A percentile compares a stretch with the other conserved stretches of the same genome.
Evolutionary conservation across 345 rosid genomes (phyloP).

Genomic region (Bruguiera gymnorhiza): DNA sequence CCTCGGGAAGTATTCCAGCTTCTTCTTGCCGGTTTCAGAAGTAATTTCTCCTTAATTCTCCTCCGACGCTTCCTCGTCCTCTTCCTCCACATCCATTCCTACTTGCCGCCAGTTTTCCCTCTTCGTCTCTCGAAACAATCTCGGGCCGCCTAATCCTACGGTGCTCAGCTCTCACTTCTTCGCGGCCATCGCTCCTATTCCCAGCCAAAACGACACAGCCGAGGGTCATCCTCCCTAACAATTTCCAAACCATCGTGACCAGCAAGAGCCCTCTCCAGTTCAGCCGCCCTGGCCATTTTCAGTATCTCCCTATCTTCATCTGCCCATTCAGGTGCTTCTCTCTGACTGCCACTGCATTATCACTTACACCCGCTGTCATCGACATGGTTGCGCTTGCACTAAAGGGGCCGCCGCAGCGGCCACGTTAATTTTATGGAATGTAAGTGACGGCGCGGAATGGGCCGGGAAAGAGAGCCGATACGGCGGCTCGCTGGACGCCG

Average conservation of each 20-base stretch:
- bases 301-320: constrained; percentile 58
- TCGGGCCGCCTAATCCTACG: constrained; percentile 58
- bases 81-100: constrained; percentile 48
- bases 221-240: constrained; percentile 51
- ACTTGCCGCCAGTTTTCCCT: constrained; percentile 43
- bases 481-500: too few species aligned
- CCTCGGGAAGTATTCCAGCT: constrained; percentile 45
- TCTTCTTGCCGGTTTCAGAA: constrained; percentile 52
- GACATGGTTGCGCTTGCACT: constrained; percentile 36
- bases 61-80: constrained; percentile 57
- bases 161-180: constrained; percentile 70
- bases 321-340: constrained; percentile 78
- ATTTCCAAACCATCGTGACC: constrained; percentile 33
- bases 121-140: constrained; percentile 58
- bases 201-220: constrained; percentile 65
- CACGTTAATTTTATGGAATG: not conserved
- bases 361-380: constrained; percentile 70
- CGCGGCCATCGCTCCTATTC: constrained; percentile 53
- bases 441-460: too few species aligned
- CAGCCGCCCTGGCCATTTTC: constrained; percentile 44
- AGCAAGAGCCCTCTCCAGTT: constrained; percentile 54
- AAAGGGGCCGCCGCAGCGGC: not conserved
- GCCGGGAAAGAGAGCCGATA: too few species aligned
- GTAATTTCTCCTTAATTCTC: constrained; percentile 45
- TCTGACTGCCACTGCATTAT: constrained; percentile 49